Percentiles rank a stretch among this genome's conserved stretches.
Conservation (phyloP, 1,284 basidiomycete species). For the Moniliophthora roreri region DNA sequence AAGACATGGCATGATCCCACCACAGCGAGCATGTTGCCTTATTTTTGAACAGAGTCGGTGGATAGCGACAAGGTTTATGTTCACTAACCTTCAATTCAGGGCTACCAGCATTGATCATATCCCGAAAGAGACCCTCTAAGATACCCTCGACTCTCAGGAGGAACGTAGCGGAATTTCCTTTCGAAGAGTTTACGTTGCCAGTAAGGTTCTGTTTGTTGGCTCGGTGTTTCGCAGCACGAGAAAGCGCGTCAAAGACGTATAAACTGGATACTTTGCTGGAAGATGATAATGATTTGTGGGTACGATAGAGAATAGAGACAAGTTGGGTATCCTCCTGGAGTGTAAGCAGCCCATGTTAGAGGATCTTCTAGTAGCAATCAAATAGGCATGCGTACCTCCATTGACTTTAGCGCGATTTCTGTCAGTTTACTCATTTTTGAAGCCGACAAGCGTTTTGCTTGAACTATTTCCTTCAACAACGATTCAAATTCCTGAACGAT, state of each 20-base stretch:
- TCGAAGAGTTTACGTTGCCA: conserved; percentile 51
- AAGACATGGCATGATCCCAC: neutral
- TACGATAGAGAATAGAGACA: conserved; percentile 81
- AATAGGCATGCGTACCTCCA: conserved; percentile 54
- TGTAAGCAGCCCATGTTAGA: conserved; percentile 1
- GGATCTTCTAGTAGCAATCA: neutral
- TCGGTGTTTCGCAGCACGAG: conserved; percentile 74
- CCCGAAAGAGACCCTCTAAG: conserved; percentile 80
- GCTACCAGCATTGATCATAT: conserved; percentile 65
- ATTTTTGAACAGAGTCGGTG: neutral
- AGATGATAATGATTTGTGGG: conserved; percentile 73
- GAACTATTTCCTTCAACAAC: conserved; percentile 76
- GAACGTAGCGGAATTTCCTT: conserved; percentile 80
- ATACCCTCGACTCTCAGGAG: conserved; percentile 85
- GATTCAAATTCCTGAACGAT: conserved; percentile 70
- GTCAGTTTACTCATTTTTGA: conserved; percentile 80
- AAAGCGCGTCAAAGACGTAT: conserved; percentile 89
- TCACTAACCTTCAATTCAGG: conserved; percentile 82
- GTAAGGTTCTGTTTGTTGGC: conserved; percentile 64
- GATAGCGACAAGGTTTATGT: neutral
- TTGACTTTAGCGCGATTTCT: conserved; percentile 69
- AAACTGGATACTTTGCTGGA: conserved; percentile 78
- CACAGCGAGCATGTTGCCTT: neutral
- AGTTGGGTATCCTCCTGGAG: conserved; percentile 78
- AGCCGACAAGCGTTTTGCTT: conserved; percentile 78